Conservation (phyloP, 139 green algal genomes). For the Tetradesmus obliquus region DNA sequence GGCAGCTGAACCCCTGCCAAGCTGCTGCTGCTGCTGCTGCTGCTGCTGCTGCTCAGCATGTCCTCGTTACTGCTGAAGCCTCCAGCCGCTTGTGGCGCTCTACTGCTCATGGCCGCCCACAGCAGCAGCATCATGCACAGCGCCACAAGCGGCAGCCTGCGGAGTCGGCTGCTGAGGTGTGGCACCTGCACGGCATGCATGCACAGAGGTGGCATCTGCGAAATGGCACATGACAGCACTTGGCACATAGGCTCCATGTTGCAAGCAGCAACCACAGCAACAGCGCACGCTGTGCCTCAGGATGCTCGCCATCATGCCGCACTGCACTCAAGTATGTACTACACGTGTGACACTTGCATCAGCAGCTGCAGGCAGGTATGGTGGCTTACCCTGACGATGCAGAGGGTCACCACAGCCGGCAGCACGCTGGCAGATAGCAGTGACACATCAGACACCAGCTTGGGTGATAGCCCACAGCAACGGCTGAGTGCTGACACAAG, state of each 20-base stretch:
- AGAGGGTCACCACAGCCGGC: neutral
- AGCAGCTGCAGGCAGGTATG: neutral
- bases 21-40: slow-evolving; percentile 12
- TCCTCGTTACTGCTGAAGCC: neutral
- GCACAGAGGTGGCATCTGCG: no score
- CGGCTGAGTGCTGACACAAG: neutral
- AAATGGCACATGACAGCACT: no score
- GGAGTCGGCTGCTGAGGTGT: neutral
- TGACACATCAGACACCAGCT: neutral
- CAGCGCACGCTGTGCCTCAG: no score
- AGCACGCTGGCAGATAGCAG: neutral
- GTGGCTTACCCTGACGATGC: neutral
- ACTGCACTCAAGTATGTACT: no score
- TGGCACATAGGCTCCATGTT: no score
- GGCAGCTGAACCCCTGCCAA: neutral
- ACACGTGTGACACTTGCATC: neutral
- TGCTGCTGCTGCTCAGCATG: neutral
- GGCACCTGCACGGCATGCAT: neutral
- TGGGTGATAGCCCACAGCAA: neutral
- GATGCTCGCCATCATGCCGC: no score
- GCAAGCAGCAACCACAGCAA: no score
- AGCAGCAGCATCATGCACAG: slow-evolving; percentile 11
- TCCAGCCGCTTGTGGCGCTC: neutral
- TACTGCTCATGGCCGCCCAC: neutral
- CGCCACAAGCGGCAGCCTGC: neutral